These are phyloP conservation scores for Blastocystis hominis DNA, from an alignment of 352 stramenopile genomes.

Conservation along the genomic window DNA sequence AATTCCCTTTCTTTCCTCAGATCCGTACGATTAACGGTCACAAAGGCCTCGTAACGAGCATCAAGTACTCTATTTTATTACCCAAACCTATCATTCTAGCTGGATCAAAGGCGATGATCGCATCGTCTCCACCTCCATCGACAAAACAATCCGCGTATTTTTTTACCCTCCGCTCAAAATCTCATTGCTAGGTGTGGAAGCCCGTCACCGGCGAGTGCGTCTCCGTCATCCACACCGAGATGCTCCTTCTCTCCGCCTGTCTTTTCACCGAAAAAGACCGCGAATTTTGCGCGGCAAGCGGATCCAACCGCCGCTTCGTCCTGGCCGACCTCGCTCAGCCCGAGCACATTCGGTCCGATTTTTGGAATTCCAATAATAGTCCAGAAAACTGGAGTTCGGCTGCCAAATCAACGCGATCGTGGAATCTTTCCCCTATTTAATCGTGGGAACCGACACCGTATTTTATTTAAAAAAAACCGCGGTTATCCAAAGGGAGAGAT, in stretches of 20 bases:
- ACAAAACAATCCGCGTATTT: slow-evolving; percentile 22
- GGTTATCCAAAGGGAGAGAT: slow-evolving; percentile 4
- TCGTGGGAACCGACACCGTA: background rate
- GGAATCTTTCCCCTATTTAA: slow-evolving; percentile 8
- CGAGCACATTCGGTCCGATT: background rate
- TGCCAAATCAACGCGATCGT: slow-evolving; percentile 30
- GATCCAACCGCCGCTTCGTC: background rate
- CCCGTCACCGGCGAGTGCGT: slow-evolving; percentile 22
- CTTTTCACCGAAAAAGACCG: background rate
- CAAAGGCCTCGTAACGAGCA: slow-evolving; percentile 26
- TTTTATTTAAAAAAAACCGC: background rate
- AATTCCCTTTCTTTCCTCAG: background rate
- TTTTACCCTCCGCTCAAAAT: background rate
- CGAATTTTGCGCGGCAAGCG: background rate
- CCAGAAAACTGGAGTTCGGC: background rate
- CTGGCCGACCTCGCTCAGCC: background rate
- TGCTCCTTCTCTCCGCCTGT: slow-evolving; percentile 13
- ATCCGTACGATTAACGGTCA: slow-evolving; percentile 17
- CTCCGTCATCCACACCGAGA: background rate
- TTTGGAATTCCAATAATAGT: background rate
- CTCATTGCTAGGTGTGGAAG: slow-evolving; percentile 21
- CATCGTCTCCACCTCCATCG: slow-evolving; percentile 43
- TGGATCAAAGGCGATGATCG: slow-evolving; percentile 38
- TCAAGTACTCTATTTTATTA: background rate
- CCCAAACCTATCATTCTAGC: background rate